Evolutionary conservation across 2,329 filamentous ascomycete species (phyloP).

Genomic region (Cladosporium phlei): DNA sequence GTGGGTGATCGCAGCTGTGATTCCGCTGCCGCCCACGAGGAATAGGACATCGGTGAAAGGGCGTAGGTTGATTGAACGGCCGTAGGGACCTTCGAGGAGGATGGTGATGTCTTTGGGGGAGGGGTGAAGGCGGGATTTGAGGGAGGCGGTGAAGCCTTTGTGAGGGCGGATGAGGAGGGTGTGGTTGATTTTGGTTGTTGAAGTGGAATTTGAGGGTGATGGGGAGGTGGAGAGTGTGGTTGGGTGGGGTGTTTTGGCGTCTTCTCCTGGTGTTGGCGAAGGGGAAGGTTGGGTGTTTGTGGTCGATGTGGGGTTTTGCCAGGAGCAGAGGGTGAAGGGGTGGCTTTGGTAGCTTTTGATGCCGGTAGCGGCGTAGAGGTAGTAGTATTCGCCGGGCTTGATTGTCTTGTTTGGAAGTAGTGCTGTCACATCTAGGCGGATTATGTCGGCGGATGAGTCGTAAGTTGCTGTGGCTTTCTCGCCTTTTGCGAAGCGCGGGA

Average conservation of each 20-base stretch:
- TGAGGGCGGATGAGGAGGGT: slow-evolving; percentile 49
- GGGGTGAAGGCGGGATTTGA: slow-evolving; percentile 31
- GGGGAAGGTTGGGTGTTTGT: neutral
- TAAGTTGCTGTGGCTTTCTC: slow-evolving; percentile 40
- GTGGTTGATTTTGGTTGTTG: slow-evolving; percentile 21
- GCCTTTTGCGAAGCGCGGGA: slow-evolving; percentile 24
- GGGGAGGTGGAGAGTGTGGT: slow-evolving; percentile 12
- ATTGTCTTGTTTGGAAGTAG: slow-evolving; percentile 33
- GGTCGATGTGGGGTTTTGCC: slow-evolving; percentile 12
- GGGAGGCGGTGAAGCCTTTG: slow-evolving; percentile 47
- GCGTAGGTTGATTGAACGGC: slow-evolving; percentile 38
- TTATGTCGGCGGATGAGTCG: slow-evolving; percentile 40
- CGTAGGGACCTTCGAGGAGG: slow-evolving; percentile 50
- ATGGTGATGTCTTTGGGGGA: slow-evolving; percentile 32
- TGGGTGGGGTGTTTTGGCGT: slow-evolving; percentile 6
- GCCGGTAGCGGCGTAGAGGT: slow-evolving; percentile 44
- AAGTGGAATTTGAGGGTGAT: too few relatives aligned
- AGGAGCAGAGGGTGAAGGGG: slow-evolving; percentile 45
- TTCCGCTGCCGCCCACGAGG: slow-evolving; percentile 47
- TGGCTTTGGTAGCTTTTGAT: slow-evolving; percentile 48
- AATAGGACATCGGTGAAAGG: slow-evolving; percentile 39
- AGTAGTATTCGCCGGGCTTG: slow-evolving; percentile 47
- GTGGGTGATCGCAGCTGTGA: slow-evolving; percentile 39
- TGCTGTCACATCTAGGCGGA: slow-evolving; percentile 44
- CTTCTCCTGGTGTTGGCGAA: slow-evolving; percentile 13